Conservation (phyloP, 1,139 yeast species). For the Yamadazyma dendronema region DNA sequence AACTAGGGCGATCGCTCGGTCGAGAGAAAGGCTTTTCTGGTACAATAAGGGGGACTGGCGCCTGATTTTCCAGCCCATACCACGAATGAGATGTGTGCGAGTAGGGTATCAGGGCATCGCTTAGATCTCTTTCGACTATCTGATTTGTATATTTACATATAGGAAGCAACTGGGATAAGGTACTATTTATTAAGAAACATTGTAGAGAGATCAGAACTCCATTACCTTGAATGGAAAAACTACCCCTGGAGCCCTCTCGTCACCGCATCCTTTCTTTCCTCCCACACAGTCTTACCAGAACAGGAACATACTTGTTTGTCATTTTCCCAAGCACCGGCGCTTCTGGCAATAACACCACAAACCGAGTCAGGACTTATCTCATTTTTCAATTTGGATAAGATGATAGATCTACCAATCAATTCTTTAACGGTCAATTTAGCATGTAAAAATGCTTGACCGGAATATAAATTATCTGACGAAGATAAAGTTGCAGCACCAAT, state of each 20-base stretch:
- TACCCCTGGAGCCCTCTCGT: conserved; percentile 12
- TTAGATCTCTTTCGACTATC: too few species aligned
- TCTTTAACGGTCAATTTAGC: conserved; percentile 58
- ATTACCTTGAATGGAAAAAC: too few species aligned
- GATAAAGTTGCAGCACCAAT: conserved; percentile 34
- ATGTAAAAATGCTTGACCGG: conserved; percentile 66
- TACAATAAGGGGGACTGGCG: too few species aligned
- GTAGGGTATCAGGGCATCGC: too few species aligned
- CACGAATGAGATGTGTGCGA: too few species aligned
- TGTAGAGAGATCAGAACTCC: too few species aligned
- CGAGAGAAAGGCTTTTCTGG: too few species aligned
- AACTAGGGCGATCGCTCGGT: too few species aligned
- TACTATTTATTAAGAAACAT: too few species aligned
- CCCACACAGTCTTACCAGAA: conserved; percentile 95
- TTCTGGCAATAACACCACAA: conserved; percentile 89
- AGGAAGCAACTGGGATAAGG: too few species aligned
- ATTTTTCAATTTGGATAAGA: conserved; percentile 49
- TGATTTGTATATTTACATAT: too few species aligned
- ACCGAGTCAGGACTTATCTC: conserved; percentile 45
- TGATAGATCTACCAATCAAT: conserved; percentile 78
- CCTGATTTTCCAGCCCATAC: too few species aligned
- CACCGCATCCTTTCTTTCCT: conserved; percentile 66
- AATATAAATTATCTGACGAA: conserved; percentile 22
- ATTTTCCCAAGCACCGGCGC: conserved; percentile 98
- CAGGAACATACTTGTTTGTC: conserved; percentile 92